Percentiles rank a stretch among this genome's conserved stretches.
Evolutionary conservation across 805 yeast species (phyloP).

Genomic region (Suhomyces xylopsoci): DNA sequence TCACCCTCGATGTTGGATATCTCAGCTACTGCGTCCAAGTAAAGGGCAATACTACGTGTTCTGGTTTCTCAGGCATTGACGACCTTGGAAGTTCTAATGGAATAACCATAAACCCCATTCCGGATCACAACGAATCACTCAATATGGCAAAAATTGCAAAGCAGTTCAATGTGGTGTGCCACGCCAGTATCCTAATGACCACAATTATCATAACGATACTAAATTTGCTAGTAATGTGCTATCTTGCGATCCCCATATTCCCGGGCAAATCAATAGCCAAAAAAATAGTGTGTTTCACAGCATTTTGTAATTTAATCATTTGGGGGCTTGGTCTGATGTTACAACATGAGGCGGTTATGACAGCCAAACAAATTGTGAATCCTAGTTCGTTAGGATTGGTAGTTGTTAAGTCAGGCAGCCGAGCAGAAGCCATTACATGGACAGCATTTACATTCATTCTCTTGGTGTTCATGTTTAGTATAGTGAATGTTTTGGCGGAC

Average conservation of each 20-base stretch:
- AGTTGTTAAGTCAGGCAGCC: conserved; percentile 41
- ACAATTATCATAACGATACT: conserved; percentile 43
- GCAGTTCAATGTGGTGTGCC: conserved; percentile 45
- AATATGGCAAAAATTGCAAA: conserved; percentile 49
- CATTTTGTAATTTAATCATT: conserved; percentile 31
- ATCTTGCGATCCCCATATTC: conserved; percentile 46
- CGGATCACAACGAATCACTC: conserved; percentile 23
- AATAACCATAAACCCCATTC: conserved; percentile 29
- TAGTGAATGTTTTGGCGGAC: neutral
- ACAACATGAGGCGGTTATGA: conserved; percentile 52
- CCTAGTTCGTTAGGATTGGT: conserved; percentile 51
- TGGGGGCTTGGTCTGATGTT: conserved; percentile 71
- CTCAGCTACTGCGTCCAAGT: conserved; percentile 52
- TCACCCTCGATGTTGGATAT: conserved; percentile 48
- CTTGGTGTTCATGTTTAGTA: conserved; percentile 21
- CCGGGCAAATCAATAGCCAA: conserved; percentile 39
- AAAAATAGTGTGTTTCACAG: conserved; percentile 26
- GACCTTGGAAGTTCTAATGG: conserved; percentile 24
- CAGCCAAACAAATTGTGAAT: conserved; percentile 43
- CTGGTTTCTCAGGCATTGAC: conserved; percentile 25
- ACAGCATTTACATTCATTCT: conserved; percentile 49
- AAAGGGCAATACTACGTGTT: conserved; percentile 32
- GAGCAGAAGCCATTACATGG: conserved; percentile 63
- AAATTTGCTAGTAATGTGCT: conserved; percentile 40
- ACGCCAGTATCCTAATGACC: conserved; percentile 53